Conservation (phyloP, 2,329 filamentous ascomycete species). For the Chalaropsis ovoidea region DNA sequence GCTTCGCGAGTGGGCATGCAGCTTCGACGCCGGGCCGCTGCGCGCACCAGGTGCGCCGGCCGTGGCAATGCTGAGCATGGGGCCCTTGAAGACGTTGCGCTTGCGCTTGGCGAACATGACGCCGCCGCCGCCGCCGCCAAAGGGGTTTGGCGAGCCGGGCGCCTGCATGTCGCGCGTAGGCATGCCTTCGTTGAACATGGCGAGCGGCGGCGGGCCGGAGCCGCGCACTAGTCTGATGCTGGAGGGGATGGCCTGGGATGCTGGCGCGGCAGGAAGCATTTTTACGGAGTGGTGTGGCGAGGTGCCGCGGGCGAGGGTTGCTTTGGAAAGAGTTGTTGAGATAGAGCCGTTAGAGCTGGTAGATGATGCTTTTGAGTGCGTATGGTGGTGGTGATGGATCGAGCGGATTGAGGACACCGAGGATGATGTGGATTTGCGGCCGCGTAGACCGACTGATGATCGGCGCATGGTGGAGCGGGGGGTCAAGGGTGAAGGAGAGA, state of each 20-base stretch:
- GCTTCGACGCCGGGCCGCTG: constrained; percentile 30
- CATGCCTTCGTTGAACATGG: constrained; percentile 50
- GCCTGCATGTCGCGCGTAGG: constrained; percentile 35
- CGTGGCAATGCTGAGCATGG: constrained; percentile 47
- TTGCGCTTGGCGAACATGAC: constrained; percentile 75
- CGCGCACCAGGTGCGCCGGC: constrained; percentile 28
- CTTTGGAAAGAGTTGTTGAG: constrained; percentile 57
- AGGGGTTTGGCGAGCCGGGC: constrained; percentile 48
- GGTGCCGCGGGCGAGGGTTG: constrained; percentile 51
- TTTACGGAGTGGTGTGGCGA: constrained; percentile 88
- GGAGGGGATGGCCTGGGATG: constrained; percentile 61
- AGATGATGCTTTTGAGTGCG: constrained; percentile 88
- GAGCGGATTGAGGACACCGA: constrained; percentile 88
- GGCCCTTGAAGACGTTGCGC: constrained; percentile 72
- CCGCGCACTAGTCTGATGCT: constrained; percentile 75
- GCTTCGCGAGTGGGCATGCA: constrained; percentile 43
- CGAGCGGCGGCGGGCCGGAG: constrained; percentile 41
- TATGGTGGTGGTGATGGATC: constrained; percentile 75
- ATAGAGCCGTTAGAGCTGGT: constrained; percentile 73
- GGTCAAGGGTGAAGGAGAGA: constrained; percentile 79
- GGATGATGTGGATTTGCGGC: constrained; percentile 90
- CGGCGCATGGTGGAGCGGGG: constrained; percentile 78
- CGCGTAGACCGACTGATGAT: constrained; percentile 70
- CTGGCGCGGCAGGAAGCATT: constrained; percentile 85
- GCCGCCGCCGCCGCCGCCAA: constrained; percentile 39